Conservation (phyloP, 805 yeast species). For the Zygosaccharomyces bailii region DNA sequence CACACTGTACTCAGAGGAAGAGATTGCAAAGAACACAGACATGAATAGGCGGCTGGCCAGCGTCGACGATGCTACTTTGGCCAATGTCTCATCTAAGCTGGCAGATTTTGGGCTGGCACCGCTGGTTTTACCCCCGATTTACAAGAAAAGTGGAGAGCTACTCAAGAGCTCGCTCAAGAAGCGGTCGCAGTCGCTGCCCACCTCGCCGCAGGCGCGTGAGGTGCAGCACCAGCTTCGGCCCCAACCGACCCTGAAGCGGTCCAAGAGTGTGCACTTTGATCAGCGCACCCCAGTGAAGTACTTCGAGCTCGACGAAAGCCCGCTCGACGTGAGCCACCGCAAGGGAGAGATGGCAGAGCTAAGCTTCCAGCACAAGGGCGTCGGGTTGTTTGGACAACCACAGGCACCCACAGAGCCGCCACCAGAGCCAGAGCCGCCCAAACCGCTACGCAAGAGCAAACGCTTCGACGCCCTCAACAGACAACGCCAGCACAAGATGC, state of each 20-base stretch:
- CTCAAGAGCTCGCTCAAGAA: slow-evolving; percentile 40
- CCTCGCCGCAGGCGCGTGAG: slow-evolving; percentile 21
- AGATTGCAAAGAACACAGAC: slow-evolving; percentile 27
- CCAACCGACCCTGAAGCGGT: slow-evolving; percentile 37
- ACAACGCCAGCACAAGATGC: slow-evolving; percentile 12
- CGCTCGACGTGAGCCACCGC: slow-evolving; percentile 55
- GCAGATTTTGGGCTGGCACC: neutral
- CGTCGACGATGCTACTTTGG: neutral
- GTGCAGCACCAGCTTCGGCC: neutral
- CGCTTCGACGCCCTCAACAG: slow-evolving; percentile 11
- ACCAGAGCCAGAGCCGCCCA: neutral
- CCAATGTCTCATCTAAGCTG: neutral
- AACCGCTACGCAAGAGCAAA: slow-evolving; percentile 14
- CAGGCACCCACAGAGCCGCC: neutral
- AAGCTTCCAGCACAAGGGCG: slow-evolving; percentile 26
- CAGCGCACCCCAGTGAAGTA: slow-evolving; percentile 64
- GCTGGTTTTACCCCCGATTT: slow-evolving; percentile 32
- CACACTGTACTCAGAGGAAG: slow-evolving; percentile 25
- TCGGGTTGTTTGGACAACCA: slow-evolving; percentile 11
- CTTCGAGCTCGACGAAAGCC: slow-evolving; percentile 69
- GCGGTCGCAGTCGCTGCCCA: slow-evolving; percentile 45
- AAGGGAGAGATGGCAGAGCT: slow-evolving; percentile 36
- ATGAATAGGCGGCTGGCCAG: slow-evolving; percentile 18
- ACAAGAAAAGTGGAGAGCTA: slow-evolving; percentile 87
- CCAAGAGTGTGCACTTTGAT: slow-evolving; percentile 80